A percentile compares a stretch with the other conserved stretches of the same genome.
Evolutionary conservation across 345 rosid species (phyloP).

Genomic region (Salix purpurea): DNA sequence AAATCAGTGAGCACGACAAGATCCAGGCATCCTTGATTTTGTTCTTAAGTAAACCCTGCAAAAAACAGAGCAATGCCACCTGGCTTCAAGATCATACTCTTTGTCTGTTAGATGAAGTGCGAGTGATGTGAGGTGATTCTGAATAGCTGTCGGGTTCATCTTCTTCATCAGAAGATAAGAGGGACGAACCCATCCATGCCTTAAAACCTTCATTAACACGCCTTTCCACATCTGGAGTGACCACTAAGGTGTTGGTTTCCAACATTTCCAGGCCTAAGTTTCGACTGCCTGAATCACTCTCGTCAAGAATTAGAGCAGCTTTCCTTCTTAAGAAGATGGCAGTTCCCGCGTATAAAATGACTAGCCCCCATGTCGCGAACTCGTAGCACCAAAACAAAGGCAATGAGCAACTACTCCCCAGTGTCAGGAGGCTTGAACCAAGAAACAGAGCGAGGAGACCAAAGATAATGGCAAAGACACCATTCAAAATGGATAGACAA

Average conservation of each 20-base stretch:
- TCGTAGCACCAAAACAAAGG: conserved; percentile 97
- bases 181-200: conserved; percentile 91
- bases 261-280: conserved; percentile 80
- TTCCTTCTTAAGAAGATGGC: conserved; percentile 71
- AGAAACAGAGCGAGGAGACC: conserved; percentile 80
- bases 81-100: conserved; percentile 25
- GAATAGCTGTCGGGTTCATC: conserved; percentile 57
- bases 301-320: conserved; percentile 64
- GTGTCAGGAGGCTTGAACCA: conserved; percentile 86
- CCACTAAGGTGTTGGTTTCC: conserved; percentile 65
- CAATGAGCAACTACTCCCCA: conserved; percentile 82
- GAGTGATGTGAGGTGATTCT: conserved; percentile 41
- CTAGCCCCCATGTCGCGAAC: conserved; percentile 78
- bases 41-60: not conserved
- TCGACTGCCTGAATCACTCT: conserved; percentile 54
- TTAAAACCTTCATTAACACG: conserved; percentile 79
- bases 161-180: conserved; percentile 84
- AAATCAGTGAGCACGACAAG: conserved; percentile 9
- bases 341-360: conserved; percentile 63
- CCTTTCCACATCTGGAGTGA: conserved; percentile 76
- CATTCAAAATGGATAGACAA: conserved; percentile 71
- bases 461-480: conserved; percentile 62
- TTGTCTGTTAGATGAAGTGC: conserved; percentile 39
- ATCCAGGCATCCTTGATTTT: conserved; percentile 7
- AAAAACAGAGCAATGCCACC: not conserved